phyloP scores from a whole-genome alignment of 2,329 filamentous ascomycete species.

The Huntiella abstrusa region DNA sequence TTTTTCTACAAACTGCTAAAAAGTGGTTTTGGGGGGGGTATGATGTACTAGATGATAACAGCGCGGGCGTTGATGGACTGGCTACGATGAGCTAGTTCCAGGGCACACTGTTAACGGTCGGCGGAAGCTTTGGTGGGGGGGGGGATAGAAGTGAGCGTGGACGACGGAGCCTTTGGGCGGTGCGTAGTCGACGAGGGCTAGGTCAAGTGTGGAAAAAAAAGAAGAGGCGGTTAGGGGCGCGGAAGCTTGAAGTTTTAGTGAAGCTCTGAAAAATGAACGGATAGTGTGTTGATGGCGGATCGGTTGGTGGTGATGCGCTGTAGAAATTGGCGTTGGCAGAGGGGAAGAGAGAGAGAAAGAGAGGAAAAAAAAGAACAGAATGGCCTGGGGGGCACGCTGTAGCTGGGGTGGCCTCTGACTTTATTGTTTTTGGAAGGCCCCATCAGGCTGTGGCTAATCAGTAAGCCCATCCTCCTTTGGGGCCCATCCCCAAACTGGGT shows the following conservation, averaged over 20 bases:
- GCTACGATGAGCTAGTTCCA: too few species aligned
- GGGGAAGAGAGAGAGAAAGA: slow-evolving; percentile 7
- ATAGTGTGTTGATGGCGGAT: not conserved
- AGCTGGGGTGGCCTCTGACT: slow-evolving; percentile 10
- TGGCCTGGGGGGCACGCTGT: slow-evolving; percentile 8
- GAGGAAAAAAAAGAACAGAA: slow-evolving; percentile 8
- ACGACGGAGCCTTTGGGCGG: not conserved
- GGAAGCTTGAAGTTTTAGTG: not conserved
- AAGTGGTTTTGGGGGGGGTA: not conserved
- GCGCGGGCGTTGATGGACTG: not conserved
- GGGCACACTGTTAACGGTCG: too few species aligned
- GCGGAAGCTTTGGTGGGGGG: not conserved
- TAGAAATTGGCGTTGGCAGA: slow-evolving; percentile 3
- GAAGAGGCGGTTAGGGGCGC: slow-evolving; percentile 5
- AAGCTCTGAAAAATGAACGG: not conserved
- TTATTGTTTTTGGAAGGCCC: slow-evolving; percentile 11
- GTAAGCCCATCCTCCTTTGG: not conserved
- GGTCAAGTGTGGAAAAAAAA: not conserved
- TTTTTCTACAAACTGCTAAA: slow-evolving; percentile 3
- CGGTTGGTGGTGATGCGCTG: slow-evolving; percentile 6
- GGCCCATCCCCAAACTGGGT: too few species aligned
- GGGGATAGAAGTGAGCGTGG: not conserved
- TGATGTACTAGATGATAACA: not conserved
- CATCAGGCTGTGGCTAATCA: slow-evolving; percentile 10
- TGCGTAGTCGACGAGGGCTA: slow-evolving; percentile 5